These are phyloP conservation scores for Nyctanthes arbortristis DNA, from an alignment of 257 asterid species.

Conservation along the genomic window DNA sequence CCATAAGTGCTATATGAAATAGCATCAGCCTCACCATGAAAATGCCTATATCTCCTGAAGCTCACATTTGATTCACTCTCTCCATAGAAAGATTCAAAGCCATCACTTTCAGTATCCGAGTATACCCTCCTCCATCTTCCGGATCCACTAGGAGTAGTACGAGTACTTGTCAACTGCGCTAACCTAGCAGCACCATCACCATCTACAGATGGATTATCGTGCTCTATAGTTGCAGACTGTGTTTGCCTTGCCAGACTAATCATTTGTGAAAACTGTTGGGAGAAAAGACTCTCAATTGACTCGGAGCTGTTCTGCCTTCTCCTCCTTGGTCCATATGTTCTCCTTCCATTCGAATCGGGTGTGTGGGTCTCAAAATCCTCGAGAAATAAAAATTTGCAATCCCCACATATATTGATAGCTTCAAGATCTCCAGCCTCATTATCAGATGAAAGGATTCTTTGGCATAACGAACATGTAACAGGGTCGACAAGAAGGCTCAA, in stretches of 20 bases:
- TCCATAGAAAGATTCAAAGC: constrained; percentile 67
- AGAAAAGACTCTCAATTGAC: constrained; percentile 58
- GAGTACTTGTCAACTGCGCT: constrained; percentile 40
- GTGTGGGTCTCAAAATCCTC: constrained; percentile 65
- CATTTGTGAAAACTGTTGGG: constrained; percentile 60
- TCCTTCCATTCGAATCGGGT: constrained; percentile 43
- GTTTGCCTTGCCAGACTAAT: constrained; percentile 56
- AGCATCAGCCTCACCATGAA: constrained; percentile 60
- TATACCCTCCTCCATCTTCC: constrained; percentile 66
- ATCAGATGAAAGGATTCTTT: constrained; percentile 39
- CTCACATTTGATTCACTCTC: constrained; percentile 76
- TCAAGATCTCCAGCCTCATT: constrained; percentile 48
- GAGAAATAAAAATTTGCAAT: constrained; percentile 73
- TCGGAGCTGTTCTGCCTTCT: constrained; percentile 58
- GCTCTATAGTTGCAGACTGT: constrained; percentile 37
- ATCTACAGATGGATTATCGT: constrained; percentile 47
- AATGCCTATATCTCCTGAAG: constrained; percentile 61
- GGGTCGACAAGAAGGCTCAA: constrained; percentile 15
- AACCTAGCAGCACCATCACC: constrained; percentile 44
- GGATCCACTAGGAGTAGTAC: constrained; percentile 65
- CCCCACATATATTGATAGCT: constrained; percentile 57
- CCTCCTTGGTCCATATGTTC: constrained; percentile 38
- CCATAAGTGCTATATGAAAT: constrained; percentile 57
- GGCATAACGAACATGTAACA: constrained; percentile 64
- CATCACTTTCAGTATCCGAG: constrained; percentile 84